A percentile compares a stretch with the other conserved stretches of the same genome.
Conservation (phyloP, 2,329 filamentous ascomycete genomes). For the Zasmidium cellare region DNA sequence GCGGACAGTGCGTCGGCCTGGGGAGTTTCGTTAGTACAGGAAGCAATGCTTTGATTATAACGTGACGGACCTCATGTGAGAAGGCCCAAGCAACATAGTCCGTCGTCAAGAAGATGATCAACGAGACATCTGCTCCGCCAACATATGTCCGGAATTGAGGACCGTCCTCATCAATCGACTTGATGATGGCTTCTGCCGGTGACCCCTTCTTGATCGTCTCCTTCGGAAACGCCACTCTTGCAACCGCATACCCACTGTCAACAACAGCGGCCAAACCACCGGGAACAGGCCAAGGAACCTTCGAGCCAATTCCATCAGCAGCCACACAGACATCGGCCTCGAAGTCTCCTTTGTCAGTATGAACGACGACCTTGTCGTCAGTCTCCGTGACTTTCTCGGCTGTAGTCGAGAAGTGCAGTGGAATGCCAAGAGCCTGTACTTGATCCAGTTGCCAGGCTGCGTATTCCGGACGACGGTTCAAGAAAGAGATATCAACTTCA, state of each 20-base stretch:
- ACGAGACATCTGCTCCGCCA: not conserved
- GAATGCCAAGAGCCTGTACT: slow-evolving; percentile 3
- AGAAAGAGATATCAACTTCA: slow-evolving; percentile 2
- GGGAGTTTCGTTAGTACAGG: not conserved
- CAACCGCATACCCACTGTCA: slow-evolving; percentile 38
- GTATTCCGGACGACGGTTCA: not conserved
- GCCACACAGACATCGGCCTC: slow-evolving; percentile 39
- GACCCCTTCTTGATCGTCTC: not conserved
- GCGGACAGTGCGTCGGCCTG: not conserved
- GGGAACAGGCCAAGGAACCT: slow-evolving; percentile 40
- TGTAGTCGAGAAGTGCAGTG: slow-evolving; percentile 1
- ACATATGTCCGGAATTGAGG: not conserved
- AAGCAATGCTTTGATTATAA: not conserved
- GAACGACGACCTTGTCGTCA: not conserved
- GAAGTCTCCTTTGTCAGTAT: slow-evolving; percentile 38
- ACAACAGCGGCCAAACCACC: slow-evolving; percentile 1
- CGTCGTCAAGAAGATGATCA: not conserved
- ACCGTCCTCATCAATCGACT: not conserved
- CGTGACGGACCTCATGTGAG: not conserved
- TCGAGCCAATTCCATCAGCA: slow-evolving; percentile 43
- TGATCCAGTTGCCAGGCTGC: slow-evolving; percentile 4
- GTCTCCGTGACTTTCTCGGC: slow-evolving; percentile 3
- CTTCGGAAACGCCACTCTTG: slow-evolving; percentile 4
- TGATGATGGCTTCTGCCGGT: not conserved
- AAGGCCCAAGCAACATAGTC: not conserved